Conservation (phyloP, 306 rosid species). For the Lathyrus sativus region DNA sequence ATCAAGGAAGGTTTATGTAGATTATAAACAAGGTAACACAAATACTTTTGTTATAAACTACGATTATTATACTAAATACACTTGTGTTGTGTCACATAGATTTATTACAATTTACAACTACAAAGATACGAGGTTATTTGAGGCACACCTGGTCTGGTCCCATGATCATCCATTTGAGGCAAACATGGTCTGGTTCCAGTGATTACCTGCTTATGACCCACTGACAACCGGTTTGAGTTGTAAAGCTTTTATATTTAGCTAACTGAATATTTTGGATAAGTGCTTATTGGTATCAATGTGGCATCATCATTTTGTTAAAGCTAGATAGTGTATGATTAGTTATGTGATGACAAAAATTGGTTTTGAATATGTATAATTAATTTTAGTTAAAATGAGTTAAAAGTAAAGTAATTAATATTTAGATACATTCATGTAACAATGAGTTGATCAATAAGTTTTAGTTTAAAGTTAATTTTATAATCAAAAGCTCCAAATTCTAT, state of each 20-base stretch:
- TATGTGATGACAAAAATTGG: too few species aligned
- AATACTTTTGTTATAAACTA: constrained; percentile 15
- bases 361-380: too few species aligned
- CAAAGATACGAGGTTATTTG: constrained; percentile 32
- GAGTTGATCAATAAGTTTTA: too few species aligned
- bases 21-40: constrained; percentile 26
- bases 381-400: too few species aligned
- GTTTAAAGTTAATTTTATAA: too few species aligned
- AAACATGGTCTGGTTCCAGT: constrained; percentile 28
- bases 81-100: constrained; percentile 23
- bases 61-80: constrained; percentile 36
- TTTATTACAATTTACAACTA: constrained; percentile 40
- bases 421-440: too few species aligned
- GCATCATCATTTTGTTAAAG: background rate
- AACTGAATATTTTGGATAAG: too few species aligned
- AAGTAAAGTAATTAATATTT: too few species aligned
- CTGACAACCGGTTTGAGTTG: constrained; percentile 48
- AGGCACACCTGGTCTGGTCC: constrained; percentile 31
- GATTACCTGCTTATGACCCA: constrained; percentile 40
- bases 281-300: too few species aligned
- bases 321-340: too few species aligned
- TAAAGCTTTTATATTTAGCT: constrained; percentile 33
- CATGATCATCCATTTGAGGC: constrained; percentile 19
- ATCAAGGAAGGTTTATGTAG: constrained; percentile 24
- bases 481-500: too few species aligned